phyloP scores from a whole-genome alignment of 108 stramenopile genomes.

The Hondaea fermentalgiana region DNA sequence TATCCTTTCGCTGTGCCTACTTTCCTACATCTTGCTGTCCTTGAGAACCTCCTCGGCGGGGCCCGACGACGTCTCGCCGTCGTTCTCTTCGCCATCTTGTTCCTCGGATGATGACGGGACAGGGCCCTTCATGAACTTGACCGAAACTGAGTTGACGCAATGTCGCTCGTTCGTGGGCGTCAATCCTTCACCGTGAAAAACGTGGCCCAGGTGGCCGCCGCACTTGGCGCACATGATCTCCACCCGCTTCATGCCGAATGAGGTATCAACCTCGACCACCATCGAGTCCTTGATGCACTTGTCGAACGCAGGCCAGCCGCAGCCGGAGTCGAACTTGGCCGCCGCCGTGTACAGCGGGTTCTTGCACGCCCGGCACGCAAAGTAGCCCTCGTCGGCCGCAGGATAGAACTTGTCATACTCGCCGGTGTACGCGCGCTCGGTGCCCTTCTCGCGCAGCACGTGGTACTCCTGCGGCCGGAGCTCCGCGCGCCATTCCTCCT shows the following conservation, averaged over 20 bases:
- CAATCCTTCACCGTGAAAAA: conserved; percentile 45
- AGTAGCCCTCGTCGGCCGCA: conserved; percentile 32
- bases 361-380: conserved; percentile 36
- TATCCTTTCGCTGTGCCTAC: neutral
- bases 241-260: conserved; percentile 34
- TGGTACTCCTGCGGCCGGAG: conserved; percentile 27
- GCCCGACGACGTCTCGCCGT: conserved; percentile 22
- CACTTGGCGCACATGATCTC: conserved; percentile 44
- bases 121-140: conserved; percentile 35
- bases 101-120: neutral
- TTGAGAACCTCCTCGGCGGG: conserved; percentile 26
- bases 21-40: neutral
- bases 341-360: conserved; percentile 44
- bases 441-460: conserved; percentile 35
- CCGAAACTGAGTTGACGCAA: conserved; percentile 44
- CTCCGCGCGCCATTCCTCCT: conserved; percentile 32
- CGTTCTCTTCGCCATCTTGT: neutral
- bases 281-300: conserved; percentile 42
- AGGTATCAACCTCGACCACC: conserved; percentile 33
- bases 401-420: conserved; percentile 45
- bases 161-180: conserved; percentile 45
- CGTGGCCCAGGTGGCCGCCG: conserved; percentile 48
- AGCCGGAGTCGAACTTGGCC: conserved; percentile 44
- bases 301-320: conserved; percentile 49
- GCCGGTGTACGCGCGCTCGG: conserved; percentile 32